phyloP scores from a whole-genome alignment of 345 rosid species.

The Lumnitzera littorea region DNA sequence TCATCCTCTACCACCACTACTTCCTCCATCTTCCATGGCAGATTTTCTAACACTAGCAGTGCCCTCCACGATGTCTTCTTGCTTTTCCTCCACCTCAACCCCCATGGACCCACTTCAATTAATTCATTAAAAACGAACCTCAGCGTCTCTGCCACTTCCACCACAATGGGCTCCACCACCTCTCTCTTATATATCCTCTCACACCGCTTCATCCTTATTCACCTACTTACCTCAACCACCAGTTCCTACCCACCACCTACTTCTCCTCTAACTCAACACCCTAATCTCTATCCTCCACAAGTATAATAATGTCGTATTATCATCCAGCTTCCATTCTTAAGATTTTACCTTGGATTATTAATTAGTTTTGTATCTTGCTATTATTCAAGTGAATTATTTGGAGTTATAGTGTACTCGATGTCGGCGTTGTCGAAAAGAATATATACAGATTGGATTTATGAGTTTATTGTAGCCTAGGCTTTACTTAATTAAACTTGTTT shows the following conservation, averaged over 20 bases:
- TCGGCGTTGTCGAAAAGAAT: no score
- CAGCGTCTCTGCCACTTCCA: slow-evolving; percentile 40
- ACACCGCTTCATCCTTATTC: slow-evolving; percentile 23
- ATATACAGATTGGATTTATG: no score
- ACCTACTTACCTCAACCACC: no score
- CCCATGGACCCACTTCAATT: slow-evolving; percentile 41
- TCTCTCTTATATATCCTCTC: slow-evolving; percentile 10
- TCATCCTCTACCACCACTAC: slow-evolving; percentile 7
- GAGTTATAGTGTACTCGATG: no score
- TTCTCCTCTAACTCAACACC: slow-evolving; percentile 6
- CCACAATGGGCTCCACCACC: slow-evolving; percentile 44
- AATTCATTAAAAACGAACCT: slow-evolving; percentile 38
- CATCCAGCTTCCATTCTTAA: no score
- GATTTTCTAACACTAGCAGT: slow-evolving; percentile 17
- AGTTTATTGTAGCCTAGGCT: no score
- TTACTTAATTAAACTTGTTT: no score
- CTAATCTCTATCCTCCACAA: slow-evolving; percentile 13
- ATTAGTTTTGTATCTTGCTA: no score
- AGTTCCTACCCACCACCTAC: neutral
- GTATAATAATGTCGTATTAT: neutral
- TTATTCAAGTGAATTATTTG: no score
- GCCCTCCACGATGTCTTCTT: slow-evolving; percentile 23
- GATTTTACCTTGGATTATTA: no score
- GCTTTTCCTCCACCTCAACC: slow-evolving; percentile 23
- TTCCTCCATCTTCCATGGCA: slow-evolving; percentile 11